Evolutionary conservation across 768 basidiomycete species (phyloP).

Genomic region (Panaeolus cyanescens): DNA sequence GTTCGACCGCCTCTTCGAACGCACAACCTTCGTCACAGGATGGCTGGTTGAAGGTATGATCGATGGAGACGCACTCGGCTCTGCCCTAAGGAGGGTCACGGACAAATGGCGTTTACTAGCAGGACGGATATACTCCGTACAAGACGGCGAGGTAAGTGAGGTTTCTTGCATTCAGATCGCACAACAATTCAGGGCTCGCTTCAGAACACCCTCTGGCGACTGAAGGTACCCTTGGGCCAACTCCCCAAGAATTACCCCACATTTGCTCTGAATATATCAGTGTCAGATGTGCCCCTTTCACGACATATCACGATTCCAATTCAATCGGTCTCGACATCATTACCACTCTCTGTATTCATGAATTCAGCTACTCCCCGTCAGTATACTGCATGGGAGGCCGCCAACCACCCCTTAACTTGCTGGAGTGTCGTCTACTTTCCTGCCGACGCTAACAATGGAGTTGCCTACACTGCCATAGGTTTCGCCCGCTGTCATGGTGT

Average conservation of each 20-base stretch:
- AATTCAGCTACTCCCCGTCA: conserved; percentile 39
- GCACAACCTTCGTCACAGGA: conserved; percentile 40
- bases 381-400: conserved; percentile 35
- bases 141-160: conserved; percentile 17
- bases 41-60: conserved; percentile 44
- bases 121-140: conserved; percentile 24
- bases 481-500: conserved; percentile 43
- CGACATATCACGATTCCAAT: conserved; percentile 35
- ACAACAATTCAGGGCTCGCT: not conserved
- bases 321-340: conserved; percentile 31
- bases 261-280: conserved; percentile 36
- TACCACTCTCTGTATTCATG: conserved; percentile 38
- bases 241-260: conserved; percentile 34
- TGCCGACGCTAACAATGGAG: conserved; percentile 24
- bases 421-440: conserved; percentile 48
- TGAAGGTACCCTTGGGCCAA: conserved; percentile 36
- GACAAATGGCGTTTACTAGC: conserved; percentile 29
- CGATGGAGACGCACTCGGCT: conserved; percentile 29
- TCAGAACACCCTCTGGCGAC: conserved; percentile 34
- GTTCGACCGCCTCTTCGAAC: conserved; percentile 33
- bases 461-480: conserved; percentile 39
- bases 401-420: conserved; percentile 37
- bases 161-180: not conserved
- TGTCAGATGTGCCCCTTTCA: conserved; percentile 34
- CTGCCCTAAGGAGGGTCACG: conserved; percentile 32